Percentiles rank a stretch among this genome's conserved stretches.
Conservation (phyloP, 352 stramenopile genomes). For the Globisporangium irregulare region DNA sequence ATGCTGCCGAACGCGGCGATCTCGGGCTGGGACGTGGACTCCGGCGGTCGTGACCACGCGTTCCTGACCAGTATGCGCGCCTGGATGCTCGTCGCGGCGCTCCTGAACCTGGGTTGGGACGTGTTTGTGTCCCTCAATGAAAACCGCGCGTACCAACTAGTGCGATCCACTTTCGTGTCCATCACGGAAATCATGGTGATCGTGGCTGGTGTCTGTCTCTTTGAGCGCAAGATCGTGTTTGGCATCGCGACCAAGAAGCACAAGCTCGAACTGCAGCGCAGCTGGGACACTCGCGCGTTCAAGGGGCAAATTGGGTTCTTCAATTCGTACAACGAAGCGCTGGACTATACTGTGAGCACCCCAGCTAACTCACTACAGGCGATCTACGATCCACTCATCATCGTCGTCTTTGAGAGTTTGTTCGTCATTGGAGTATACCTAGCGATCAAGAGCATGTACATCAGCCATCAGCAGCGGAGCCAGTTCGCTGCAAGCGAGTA, state of each 20-base stretch:
- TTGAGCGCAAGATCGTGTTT: constrained; percentile 28
- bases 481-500: not conserved
- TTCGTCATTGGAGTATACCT: constrained; percentile 6
- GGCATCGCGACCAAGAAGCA: constrained; percentile 29
- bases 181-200: constrained; percentile 35
- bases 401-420: constrained; percentile 31
- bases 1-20: constrained; percentile 45
- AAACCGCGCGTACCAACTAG: constrained; percentile 37
- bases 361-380: constrained; percentile 19
- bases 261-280: constrained; percentile 34
- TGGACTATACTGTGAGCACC: constrained; percentile 41
- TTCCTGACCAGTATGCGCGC: constrained; percentile 36
- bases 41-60: constrained; percentile 19
- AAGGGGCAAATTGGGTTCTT: constrained; percentile 24
- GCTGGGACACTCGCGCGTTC: constrained; percentile 35
- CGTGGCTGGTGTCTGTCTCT: constrained; percentile 23
- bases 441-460: constrained; percentile 7
- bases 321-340: constrained; percentile 53
- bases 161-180: constrained; percentile 36
- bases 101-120: constrained; percentile 38
- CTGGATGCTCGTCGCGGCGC: constrained; percentile 49
- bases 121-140: constrained; percentile 29
- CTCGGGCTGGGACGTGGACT: constrained; percentile 35
- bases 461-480: not conserved
- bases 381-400: constrained; percentile 33